Conservation (phyloP, 805 yeast species). For the Candida broadrunensis region DNA sequence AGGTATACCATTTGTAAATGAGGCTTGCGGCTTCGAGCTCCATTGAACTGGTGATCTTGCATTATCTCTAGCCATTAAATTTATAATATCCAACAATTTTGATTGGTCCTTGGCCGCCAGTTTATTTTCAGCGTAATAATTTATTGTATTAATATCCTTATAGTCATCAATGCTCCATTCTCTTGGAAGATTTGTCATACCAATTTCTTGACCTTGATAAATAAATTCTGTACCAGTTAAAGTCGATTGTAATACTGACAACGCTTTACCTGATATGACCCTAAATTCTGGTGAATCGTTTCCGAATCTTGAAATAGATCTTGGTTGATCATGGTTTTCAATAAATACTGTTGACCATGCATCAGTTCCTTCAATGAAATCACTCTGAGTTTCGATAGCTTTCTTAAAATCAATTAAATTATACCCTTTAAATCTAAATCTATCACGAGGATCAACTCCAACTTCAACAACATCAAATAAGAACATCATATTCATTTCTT, state of each 20-base stretch:
- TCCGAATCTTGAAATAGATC: constrained; percentile 52
- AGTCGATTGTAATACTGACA: constrained; percentile 43
- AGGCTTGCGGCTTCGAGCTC: constrained; percentile 42
- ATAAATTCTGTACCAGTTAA: constrained; percentile 55
- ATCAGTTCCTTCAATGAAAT: constrained; percentile 46
- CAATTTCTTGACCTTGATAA: constrained; percentile 63
- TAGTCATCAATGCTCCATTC: constrained; percentile 49
- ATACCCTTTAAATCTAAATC: constrained; percentile 32
- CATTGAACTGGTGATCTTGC: constrained; percentile 59
- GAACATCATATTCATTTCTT: constrained; percentile 37
- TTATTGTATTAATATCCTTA: constrained; percentile 47
- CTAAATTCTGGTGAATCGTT: constrained; percentile 30
- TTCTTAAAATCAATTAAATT: constrained; percentile 39
- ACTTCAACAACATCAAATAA: constrained; percentile 31
- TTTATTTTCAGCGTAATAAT: constrained; percentile 34
- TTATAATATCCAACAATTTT: constrained; percentile 30
- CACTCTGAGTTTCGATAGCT: constrained; percentile 31
- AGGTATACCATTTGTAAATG: constrained; percentile 47
- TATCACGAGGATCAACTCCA: constrained; percentile 34
- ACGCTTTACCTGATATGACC: constrained; percentile 44
- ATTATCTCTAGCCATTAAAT: constrained; percentile 47
- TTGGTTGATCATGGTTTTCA: constrained; percentile 61
- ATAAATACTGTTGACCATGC: constrained; percentile 56
- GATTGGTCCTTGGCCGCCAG: constrained; percentile 21
- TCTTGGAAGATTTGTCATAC: constrained; percentile 48